Evolutionary conservation across 2,329 filamentous ascomycete genomes (phyloP), one percentile per base, ranked within the genome.

Genomic region (Pseudogymnoascus sp.): DNA sequence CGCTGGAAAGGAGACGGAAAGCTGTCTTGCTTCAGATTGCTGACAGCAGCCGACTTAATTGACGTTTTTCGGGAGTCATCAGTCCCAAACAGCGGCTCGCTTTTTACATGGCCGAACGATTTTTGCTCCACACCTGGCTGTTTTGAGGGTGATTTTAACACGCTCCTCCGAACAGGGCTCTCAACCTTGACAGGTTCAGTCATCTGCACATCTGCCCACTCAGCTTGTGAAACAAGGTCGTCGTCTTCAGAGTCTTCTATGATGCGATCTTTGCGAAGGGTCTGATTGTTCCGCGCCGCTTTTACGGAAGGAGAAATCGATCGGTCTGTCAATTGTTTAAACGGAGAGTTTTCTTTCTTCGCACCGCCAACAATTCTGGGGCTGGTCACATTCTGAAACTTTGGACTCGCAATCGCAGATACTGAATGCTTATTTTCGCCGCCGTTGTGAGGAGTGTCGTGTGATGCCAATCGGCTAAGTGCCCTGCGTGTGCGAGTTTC

Each of bases 401-500:
- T 55, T 7, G 48, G 48, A 8, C 48, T 55, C 29, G 48, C 48
- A n/a, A 17, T 33, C 29, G 29, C 9, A 33, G 29, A 33, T 12
- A 55, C 10, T 55, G 27, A 21, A 33, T 8, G n/a, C 2, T 55
- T n/a, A 29, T 55, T 55, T 5, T 33, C 29, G 12, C 48, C 10
- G 5, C 4, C n/a, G 13, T 17, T 17, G n/a, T 9, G 4, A 33
- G 48, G 48, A 33, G 48, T 55, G 48, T 55, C 48, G 48, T 55
- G 48, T 15, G 66, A 70, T 12, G 68, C 62, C 17, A 66, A 62
- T 25, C 65, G 65, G 60, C 67, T 71, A n/a, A 67, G 62, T 41
- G 64, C 67, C 41, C 66, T 70, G n/a, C 68, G 62, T 36, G 66
- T 68, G 5, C 62, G 63, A 60, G 69, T 71, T 55, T 70, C 68